Conservation (phyloP, 2,329 filamentous ascomycete genomes). For the Pezicula rhizophila region DNA sequence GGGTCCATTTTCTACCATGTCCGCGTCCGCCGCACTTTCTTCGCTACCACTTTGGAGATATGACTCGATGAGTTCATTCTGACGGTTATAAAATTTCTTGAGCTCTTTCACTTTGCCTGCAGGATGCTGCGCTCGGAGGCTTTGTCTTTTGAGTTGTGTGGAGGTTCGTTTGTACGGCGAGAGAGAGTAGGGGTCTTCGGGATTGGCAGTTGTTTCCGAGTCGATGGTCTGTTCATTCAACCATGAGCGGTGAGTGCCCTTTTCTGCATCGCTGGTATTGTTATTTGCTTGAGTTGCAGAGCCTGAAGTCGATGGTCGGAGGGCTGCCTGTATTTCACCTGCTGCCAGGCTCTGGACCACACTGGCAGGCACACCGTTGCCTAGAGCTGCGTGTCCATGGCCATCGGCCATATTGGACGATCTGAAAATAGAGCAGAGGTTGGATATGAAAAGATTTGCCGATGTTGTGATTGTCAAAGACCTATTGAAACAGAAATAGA, state of each 20-base stretch:
- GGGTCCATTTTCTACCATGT: conserved; percentile 42
- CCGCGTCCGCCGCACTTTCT: conserved; percentile 44
- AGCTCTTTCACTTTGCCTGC: conserved; percentile 36
- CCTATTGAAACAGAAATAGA: too few species aligned
- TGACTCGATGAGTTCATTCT: conserved; percentile 43
- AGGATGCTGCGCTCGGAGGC: conserved; percentile 43
- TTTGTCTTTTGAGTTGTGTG: conserved; percentile 32
- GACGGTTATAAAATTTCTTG: conserved; percentile 40
- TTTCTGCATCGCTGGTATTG: too few species aligned
- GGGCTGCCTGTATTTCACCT: too few species aligned
- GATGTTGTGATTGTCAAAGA: too few species aligned
- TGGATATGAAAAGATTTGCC: too few species aligned
- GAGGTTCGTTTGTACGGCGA: conserved; percentile 24
- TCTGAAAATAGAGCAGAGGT: too few species aligned
- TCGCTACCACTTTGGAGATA: conserved; percentile 52
- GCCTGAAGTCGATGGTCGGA: too few species aligned
- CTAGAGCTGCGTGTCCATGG: too few species aligned
- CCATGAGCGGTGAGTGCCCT: not conserved
- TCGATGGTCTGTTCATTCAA: not conserved
- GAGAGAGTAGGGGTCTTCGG: conserved; percentile 31
- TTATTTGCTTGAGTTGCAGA: too few species aligned
- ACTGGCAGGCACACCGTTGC: too few species aligned
- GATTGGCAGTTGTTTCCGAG: conserved; percentile 2
- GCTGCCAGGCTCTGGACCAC: too few species aligned
- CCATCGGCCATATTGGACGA: too few species aligned